Base-by-base conservation (phyloP, 192 early-diverging fungal species). In the Umbelopsis vinacea region DNA sequence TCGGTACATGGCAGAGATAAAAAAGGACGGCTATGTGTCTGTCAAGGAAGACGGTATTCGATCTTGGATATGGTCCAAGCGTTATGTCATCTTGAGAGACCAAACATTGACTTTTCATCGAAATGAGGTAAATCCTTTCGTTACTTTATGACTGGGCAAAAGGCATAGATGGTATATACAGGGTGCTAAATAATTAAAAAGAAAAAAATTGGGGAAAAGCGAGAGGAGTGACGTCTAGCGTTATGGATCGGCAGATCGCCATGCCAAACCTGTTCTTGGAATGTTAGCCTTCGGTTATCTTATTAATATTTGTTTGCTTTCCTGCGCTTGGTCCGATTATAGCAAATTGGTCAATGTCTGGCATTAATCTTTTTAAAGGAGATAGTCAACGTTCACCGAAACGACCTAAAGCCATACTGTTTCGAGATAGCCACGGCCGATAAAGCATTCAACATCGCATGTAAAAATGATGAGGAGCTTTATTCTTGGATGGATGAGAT, bases 401-500 rank as follows among this genome's bases (percentile, higher is more conserved):
- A 92, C 14, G 94, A 97, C 57, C 78, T 93, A 46, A 97, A 96
- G 79, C 84, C 89, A 43, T 97, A 95, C 81, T 97, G 94, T 77
- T 95, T 99, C 73, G 96, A 97, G 73, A 87, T 99, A 52, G 88
- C 88, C 52, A 96, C 96, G 21, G 94, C 91, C 76, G 94, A 96
- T 46, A 93, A 94, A 81, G 89, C 90, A 48, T 96, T 94, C 80
- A 96, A 90, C 78, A 84, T 99, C 37, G 89, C 94, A n/a, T 96
- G 94, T 79, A 92, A 90, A 73, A 95, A 91, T 71, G 97, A 99
- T 77, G 95, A 97, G 76, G 96, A 99, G 75, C 85, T 99, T 26
- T 99, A 99, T 80, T 91, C 92, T 33, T 99, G 97, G 97, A 94
- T 98, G 88, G 96, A 98, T 71, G 92, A 95, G 74, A 94, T 99